Evolutionary conservation across 495 filamentous ascomycete species (phyloP), one percentile per base, ranked within the genome.

Genomic region (Penicillium diatomitis): DNA sequence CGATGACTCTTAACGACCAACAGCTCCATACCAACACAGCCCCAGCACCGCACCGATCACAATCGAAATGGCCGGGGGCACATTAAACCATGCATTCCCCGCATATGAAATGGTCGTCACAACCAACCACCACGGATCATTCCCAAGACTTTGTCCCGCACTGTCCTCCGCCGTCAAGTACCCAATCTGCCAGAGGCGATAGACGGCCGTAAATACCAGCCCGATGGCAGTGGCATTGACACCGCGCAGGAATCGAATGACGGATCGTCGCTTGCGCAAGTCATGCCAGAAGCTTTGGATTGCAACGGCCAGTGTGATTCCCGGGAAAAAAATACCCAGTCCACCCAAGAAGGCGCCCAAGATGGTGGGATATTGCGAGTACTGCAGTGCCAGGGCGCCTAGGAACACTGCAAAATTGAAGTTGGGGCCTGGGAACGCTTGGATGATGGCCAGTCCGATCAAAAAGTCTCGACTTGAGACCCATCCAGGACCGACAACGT

Each of bases 391-490:
- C 0, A 91, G 67, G 4, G 76, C 66, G 28, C 88, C 86, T 8
- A 91, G 73, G 55, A 83, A 91, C 9, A 91, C 85, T 3, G 83
- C 86, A 56, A 91, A 90, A 62, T 91, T 94, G 77, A 91, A 90
- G 62, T 94, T 91, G 0, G 88, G 88, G 0, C 88, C 87, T 0
- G 87, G 87, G 56, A 91, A 89, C 3, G 86, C 80, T 63, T 94
- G 87, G 50, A 87, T 88, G 49, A 91, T 71, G 8, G 87, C 88
- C 0, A 94, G 78, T 12, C 88, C 88, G 51, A 94, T 78, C 31
- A 91, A 73, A 61, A 94, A 91, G 65, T 94, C 84, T 4, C 88
- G 76, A 1, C 84, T 69, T 3, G 78, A 79, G 8, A 91, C 87
- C 87, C 86, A 91, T 41, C 85, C 85, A 32, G 82, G 80, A n/a